These are phyloP conservation scores for Umbelopsis sp. DNA, from an alignment of 192 early-diverging fungal genomes.

Conservation along the genomic window DNA sequence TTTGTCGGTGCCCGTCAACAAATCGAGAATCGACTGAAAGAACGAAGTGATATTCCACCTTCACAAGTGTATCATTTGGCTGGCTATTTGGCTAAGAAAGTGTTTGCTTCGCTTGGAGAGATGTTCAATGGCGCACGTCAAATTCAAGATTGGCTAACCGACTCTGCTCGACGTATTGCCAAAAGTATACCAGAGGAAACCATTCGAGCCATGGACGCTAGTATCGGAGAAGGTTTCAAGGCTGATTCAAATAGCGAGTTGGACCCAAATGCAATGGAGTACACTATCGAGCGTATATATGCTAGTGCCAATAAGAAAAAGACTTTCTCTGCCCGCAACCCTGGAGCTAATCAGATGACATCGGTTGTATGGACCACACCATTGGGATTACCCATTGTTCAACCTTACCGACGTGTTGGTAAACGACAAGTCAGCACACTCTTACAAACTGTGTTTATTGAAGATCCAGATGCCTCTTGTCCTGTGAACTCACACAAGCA, in stretches of 20 bases:
- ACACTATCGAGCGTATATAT: constrained; percentile 21
- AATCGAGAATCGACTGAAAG: constrained; percentile 82
- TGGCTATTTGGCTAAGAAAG: constrained; percentile 76
- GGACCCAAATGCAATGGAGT: constrained; percentile 21
- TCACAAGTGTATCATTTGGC: constrained; percentile 64
- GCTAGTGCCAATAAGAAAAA: constrained; percentile 29
- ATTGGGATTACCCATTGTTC: constrained; percentile 89
- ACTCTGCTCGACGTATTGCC: constrained; percentile 80
- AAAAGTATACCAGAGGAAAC: constrained; percentile 66
- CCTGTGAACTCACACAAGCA: constrained; percentile 93
- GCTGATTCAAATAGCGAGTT: constrained; percentile 17
- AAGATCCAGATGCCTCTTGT: constrained; percentile 65
- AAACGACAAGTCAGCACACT: constrained; percentile 72
- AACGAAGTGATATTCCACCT: constrained; percentile 69
- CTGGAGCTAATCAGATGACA: constrained; percentile 70
- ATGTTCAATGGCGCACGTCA: constrained; percentile 88
- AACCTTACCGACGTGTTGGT: constrained; percentile 87
- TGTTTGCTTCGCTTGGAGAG: constrained; percentile 85
- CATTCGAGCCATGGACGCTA: constrained; percentile 25
- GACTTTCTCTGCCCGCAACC: constrained; percentile 35
- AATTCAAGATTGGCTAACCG: constrained; percentile 94
- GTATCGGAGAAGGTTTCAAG: constrained; percentile 15
- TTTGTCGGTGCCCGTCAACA: constrained; percentile 90
- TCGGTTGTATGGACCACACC: constrained; percentile 97
- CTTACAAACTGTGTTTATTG: constrained; percentile 77